These are phyloP conservation scores for Dioscorea dumetorum DNA, from an alignment of 106 monocot species.

Conservation along the genomic window DNA sequence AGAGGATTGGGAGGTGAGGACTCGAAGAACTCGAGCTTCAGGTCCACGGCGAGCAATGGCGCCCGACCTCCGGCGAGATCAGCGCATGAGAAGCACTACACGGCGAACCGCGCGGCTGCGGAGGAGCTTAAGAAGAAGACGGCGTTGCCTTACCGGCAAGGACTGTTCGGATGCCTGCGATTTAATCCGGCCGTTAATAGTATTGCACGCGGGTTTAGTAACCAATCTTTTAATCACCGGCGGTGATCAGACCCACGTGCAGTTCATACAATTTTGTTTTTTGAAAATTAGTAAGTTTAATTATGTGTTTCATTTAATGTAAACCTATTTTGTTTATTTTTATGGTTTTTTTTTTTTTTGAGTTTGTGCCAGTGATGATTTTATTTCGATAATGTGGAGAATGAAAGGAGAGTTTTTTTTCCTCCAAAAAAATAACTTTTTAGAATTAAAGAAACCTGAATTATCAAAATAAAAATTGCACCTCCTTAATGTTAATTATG, in stretches of 20 bases:
- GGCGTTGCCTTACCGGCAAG: constrained; percentile 23
- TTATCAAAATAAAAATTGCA: too few species aligned
- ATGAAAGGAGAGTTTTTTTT: too few species aligned
- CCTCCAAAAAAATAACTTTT: too few species aligned
- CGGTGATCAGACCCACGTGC: neutral
- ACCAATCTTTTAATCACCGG: neutral
- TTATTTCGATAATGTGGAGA: too few species aligned
- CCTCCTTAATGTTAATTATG: too few species aligned
- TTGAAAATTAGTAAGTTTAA: too few species aligned
- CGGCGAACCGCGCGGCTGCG: constrained; percentile 13
- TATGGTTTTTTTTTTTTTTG: neutral
- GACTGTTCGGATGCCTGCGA: constrained; percentile 29
- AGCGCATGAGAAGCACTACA: constrained; percentile 39
- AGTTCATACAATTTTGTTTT: neutral
- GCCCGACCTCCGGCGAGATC: neutral
- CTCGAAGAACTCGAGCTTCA: constrained; percentile 9
- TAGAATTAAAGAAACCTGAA: too few species aligned
- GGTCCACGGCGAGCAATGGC: neutral
- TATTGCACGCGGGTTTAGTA: constrained; percentile 11
- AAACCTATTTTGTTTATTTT: neutral
- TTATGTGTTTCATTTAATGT: too few species aligned
- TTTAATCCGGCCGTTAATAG: constrained; percentile 35
- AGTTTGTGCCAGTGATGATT: neutral
- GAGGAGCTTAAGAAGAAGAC: constrained; percentile 44
- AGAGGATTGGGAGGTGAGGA: constrained; percentile 11